phyloP scores from a whole-genome alignment of 2,329 filamentous ascomycete species.

The Trichophyton verrucosum region DNA sequence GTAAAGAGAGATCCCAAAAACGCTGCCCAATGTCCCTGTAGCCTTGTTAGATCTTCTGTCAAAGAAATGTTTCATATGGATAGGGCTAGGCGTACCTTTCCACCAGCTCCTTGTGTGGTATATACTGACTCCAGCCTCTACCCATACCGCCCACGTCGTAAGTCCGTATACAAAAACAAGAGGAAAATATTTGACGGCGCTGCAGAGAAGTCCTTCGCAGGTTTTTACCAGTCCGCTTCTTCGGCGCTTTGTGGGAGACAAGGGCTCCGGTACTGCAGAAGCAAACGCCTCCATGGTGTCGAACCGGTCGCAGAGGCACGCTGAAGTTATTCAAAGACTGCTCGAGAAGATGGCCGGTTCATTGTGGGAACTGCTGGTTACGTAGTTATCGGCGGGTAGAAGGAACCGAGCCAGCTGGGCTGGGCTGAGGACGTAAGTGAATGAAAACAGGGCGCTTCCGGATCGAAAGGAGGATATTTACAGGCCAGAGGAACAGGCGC shows the following conservation, averaged over 20 bases:
- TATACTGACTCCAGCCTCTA: slow-evolving; percentile 61
- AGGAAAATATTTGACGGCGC: slow-evolving; percentile 69
- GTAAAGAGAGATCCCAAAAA: slow-evolving; percentile 58
- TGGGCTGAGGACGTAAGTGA: background rate
- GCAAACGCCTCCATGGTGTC: slow-evolving; percentile 28
- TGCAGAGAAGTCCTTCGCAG: slow-evolving; percentile 75
- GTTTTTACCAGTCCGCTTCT: slow-evolving; percentile 31
- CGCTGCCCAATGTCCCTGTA: slow-evolving; percentile 24
- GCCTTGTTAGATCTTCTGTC: background rate
- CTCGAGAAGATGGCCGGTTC: background rate
- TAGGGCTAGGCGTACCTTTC: slow-evolving; percentile 25
- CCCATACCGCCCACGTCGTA: slow-evolving; percentile 90
- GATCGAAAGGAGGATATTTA: too few relatives aligned
- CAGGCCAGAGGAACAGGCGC: too few relatives aligned
- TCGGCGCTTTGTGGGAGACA: slow-evolving; percentile 32
- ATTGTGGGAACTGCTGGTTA: background rate
- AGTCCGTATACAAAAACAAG: slow-evolving; percentile 76
- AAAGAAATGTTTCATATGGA: background rate
- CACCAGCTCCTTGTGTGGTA: slow-evolving; percentile 38
- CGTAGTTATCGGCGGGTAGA: background rate
- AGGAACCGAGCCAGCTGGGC: background rate
- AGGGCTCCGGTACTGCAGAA: slow-evolving; percentile 22
- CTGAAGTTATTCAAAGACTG: background rate
- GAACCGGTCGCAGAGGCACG: background rate
- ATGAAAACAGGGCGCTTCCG: background rate